These are phyloP conservation scores for Ceratocystis albifundus DNA, from an alignment of 2,329 filamentous ascomycete species.

Conservation along the genomic window DNA sequence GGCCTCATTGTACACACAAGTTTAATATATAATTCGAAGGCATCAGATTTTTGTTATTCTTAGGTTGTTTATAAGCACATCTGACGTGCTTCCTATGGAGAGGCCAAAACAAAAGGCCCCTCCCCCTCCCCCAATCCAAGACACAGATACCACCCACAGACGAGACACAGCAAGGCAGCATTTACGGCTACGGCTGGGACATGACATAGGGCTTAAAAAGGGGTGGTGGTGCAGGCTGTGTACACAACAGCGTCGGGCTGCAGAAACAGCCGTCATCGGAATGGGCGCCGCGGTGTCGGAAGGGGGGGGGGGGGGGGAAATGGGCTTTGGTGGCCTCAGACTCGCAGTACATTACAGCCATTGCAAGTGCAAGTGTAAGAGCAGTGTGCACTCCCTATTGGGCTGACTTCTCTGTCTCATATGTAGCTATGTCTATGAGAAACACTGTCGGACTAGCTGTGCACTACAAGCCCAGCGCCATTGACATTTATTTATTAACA, in stretches of 20 bases:
- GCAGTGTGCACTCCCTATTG: no score
- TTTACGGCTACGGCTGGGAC: neutral
- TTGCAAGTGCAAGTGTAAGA: no score
- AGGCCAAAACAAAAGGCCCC: neutral
- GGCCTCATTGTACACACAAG: no score
- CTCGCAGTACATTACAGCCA: neutral
- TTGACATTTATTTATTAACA: neutral
- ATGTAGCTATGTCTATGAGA: neutral
- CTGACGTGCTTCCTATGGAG: no score
- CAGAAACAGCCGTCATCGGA: neutral
- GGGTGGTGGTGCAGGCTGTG: neutral
- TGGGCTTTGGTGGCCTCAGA: neutral
- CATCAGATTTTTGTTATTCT: no score
- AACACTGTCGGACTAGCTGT: constrained; percentile 1
- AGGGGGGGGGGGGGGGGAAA: no score
- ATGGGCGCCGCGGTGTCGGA: neutral
- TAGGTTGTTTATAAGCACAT: no score
- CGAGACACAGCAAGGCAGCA: neutral
- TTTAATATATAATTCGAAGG: no score
- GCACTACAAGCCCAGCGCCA: neutral
- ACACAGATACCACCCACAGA: neutral
- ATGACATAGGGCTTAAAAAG: neutral
- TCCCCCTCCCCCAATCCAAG: no score
- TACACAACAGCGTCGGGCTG: neutral
- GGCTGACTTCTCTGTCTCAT: neutral